Evolutionary conservation across 768 basidiomycete genomes (phyloP).

Genomic region (Amanita rubescens): DNA sequence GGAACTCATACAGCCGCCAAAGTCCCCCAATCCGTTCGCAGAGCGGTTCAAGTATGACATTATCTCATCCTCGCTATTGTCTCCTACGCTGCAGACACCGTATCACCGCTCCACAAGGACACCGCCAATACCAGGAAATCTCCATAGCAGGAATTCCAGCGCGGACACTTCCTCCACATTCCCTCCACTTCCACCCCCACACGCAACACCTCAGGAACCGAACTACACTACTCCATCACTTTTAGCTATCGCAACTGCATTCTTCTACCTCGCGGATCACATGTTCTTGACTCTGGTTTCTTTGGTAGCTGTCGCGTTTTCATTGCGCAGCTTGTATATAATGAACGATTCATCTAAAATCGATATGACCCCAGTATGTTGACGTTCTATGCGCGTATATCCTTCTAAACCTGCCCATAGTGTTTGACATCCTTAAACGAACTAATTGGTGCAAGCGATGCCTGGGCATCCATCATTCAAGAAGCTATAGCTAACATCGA

Average conservation of each 20-base stretch:
- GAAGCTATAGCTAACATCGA: constrained; percentile 62
- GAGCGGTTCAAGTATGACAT: constrained; percentile 83
- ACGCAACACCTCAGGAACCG: constrained; percentile 23
- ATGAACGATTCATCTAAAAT: constrained; percentile 30
- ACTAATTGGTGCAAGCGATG: constrained; percentile 55
- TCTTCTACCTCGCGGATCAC: constrained; percentile 37
- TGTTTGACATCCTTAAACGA: constrained; percentile 61
- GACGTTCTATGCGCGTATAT: constrained; percentile 1
- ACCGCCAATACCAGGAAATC: constrained; percentile 36
- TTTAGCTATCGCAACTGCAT: constrained; percentile 28
- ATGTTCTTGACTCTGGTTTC: constrained; percentile 32
- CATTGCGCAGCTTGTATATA: constrained; percentile 26
- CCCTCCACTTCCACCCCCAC: constrained; percentile 8
- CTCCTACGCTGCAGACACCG: constrained; percentile 43
- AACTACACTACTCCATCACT: constrained; percentile 35
- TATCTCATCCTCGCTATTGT: constrained; percentile 73
- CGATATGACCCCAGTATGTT: constrained; percentile 51
- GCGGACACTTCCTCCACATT: constrained; percentile 14
- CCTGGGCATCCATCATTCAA: constrained; percentile 71
- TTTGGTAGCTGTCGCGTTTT: constrained; percentile 30
- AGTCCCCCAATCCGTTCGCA: constrained; percentile 43
- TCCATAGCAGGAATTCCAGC: constrained; percentile 39
- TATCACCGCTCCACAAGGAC: constrained; percentile 25
- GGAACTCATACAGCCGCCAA: constrained; percentile 25
- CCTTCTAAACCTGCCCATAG: constrained; percentile 27